These are phyloP conservation scores for Zoysia pacifica DNA, from an alignment of 176 grass and related monocot species.

Conservation along the genomic window DNA sequence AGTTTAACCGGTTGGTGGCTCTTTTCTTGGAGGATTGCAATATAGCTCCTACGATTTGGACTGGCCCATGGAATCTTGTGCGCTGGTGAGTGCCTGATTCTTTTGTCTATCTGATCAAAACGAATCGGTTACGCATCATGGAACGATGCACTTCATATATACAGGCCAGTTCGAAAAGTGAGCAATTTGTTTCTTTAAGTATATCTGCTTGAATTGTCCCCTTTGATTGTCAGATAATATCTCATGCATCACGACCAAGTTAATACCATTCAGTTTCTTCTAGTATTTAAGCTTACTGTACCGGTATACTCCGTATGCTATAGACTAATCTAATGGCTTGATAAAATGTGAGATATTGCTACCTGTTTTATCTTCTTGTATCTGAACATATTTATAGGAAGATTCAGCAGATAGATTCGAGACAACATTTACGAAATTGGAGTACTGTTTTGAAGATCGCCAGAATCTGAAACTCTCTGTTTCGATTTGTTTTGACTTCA, in stretches of 20 bases:
- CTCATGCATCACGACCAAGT: slow-evolving; percentile 22
- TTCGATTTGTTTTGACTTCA: neutral
- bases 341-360: neutral
- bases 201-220: neutral
- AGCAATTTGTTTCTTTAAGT: slow-evolving; percentile 18
- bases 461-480: neutral
- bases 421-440: neutral
- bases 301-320: neutral
- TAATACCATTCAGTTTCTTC: neutral
- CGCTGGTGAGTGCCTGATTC: slow-evolving; percentile 15
- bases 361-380: slow-evolving; percentile 8
- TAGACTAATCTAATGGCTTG: neutral
- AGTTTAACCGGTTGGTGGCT: slow-evolving; percentile 6
- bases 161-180: neutral
- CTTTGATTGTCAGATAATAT: neutral
- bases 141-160: neutral
- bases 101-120: slow-evolving; percentile 22
- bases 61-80: slow-evolving; percentile 47
- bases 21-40: slow-evolving; percentile 36
- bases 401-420: neutral
- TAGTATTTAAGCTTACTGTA: neutral
- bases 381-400: neutral
- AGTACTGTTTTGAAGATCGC: neutral
- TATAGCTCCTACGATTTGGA: slow-evolving; percentile 39
- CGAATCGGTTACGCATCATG: slow-evolving; percentile 25